Conservation (phyloP, 108 stramenopile genomes). For the Cyclostephanos tholiformis region DNA sequence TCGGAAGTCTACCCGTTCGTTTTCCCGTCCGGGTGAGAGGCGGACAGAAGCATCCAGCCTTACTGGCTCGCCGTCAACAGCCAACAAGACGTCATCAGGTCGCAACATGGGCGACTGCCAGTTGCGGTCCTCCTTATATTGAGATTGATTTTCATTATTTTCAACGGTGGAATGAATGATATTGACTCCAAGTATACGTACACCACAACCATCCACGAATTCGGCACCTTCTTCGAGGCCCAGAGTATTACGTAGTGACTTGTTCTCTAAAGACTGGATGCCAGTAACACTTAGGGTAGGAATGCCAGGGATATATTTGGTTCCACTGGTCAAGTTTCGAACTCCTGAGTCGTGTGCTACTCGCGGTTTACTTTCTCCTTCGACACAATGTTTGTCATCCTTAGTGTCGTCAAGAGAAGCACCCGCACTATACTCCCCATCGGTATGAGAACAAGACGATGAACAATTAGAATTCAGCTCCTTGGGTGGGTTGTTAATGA, state of each 20-base stretch:
- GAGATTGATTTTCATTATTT: constrained; percentile 6
- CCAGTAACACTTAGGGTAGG: constrained; percentile 28
- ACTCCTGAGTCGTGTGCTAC: not conserved
- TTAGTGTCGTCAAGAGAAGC: not conserved
- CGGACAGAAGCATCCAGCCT: constrained; percentile 30
- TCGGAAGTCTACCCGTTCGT: constrained; percentile 33
- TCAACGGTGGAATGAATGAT: constrained; percentile 18
- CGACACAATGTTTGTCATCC: not conserved
- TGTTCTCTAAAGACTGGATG: constrained; percentile 32
- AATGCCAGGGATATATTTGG: constrained; percentile 13
- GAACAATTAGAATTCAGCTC: not conserved
- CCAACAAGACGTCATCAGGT: constrained; percentile 29
- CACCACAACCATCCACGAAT: constrained; percentile 7
- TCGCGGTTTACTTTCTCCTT: not conserved
- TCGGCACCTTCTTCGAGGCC: constrained; percentile 13
- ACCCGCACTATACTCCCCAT: constrained; percentile 5
- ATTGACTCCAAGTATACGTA: constrained; percentile 29
- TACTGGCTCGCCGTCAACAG: constrained; percentile 22
- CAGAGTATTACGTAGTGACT: constrained; percentile 22
- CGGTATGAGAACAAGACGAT: not conserved
- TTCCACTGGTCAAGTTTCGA: not conserved
- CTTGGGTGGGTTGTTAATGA: not conserved
- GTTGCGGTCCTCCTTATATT: constrained; percentile 10
- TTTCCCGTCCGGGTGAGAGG: constrained; percentile 24
- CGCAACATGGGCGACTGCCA: not conserved